phyloP scores from a whole-genome alignment of 495 filamentous ascomycete genomes.

The Haplographium delicatum region DNA sequence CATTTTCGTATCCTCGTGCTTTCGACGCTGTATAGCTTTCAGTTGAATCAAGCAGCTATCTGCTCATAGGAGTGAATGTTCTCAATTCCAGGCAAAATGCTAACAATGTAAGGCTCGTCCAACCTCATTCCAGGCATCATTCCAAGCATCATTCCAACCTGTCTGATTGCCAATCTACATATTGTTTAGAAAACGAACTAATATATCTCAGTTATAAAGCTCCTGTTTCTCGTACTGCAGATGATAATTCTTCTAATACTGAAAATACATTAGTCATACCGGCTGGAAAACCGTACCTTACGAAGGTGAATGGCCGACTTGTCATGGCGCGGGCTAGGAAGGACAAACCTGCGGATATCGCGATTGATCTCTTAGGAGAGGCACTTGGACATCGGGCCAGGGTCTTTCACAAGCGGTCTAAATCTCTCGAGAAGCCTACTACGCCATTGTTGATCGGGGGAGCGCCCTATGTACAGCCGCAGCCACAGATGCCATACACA shows the following conservation, averaged over 20 bases:
- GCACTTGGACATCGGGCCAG: constrained; percentile 8
- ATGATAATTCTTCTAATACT: not conserved
- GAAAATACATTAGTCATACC: constrained; percentile 10
- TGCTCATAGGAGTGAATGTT: not conserved
- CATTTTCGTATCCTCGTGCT: not conserved
- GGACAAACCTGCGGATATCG: constrained; percentile 1
- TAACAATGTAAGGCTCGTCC: not conserved
- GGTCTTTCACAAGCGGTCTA: constrained; percentile 4
- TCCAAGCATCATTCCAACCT: not conserved
- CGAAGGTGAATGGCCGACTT: constrained; percentile 26
- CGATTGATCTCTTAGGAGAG: constrained; percentile 19
- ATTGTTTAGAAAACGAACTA: too few relatives aligned
- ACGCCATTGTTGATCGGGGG: constrained; percentile 13
- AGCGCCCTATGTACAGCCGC: constrained; percentile 11
- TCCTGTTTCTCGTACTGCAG: not conserved
- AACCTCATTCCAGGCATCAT: not conserved
- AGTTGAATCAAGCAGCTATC: not conserved
- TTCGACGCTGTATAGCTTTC: not conserved
- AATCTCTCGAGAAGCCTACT: constrained; percentile 10
- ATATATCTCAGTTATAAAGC: not conserved
- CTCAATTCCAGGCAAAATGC: not conserved
- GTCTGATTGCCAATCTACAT: not conserved
- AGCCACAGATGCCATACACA: not conserved
- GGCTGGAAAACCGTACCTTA: constrained; percentile 21
- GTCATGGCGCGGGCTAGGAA: constrained; percentile 24